A percentile compares a stretch with the other conserved stretches of the same genome.
Conservation (phyloP, 805 yeast species). For the Wickerhamomyces rabaulensis region DNA sequence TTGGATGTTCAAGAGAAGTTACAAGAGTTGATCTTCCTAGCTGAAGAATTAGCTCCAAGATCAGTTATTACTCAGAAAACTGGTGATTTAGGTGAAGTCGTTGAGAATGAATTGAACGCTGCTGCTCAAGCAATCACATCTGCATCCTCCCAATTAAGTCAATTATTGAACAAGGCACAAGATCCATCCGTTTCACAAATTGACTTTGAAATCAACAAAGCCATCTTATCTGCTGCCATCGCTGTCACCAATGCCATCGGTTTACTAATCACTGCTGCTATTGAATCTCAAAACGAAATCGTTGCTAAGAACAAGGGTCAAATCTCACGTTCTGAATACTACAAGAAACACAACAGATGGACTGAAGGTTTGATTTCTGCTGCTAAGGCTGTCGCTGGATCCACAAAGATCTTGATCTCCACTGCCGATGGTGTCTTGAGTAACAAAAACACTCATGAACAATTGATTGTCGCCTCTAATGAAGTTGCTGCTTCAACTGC, state of each 20-base stretch:
- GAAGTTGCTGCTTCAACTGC: constrained; percentile 92
- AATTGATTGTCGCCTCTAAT: constrained; percentile 83
- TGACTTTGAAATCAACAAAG: constrained; percentile 67
- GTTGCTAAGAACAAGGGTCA: constrained; percentile 66
- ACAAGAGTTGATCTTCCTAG: constrained; percentile 48
- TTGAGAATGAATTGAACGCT: constrained; percentile 65
- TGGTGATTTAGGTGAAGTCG: constrained; percentile 63
- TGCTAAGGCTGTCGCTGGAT: constrained; percentile 77
- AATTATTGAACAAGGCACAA: constrained; percentile 42
- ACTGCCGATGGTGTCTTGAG: constrained; percentile 83
- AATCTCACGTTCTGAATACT: constrained; percentile 64
- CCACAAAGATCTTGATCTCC: constrained; percentile 74
- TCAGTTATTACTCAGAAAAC: constrained; percentile 23
- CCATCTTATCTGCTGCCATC: constrained; percentile 71
- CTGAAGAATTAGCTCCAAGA: constrained; percentile 52
- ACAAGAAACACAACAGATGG: constrained; percentile 87
- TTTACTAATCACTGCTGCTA: constrained; percentile 65
- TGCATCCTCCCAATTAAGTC: constrained; percentile 57
- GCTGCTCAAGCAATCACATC: constrained; percentile 66
- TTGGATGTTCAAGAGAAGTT: constrained; percentile 67
- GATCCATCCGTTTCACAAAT: constrained; percentile 49
- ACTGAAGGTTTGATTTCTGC: constrained; percentile 91
- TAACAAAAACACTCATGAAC: constrained; percentile 64
- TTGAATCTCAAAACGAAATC: constrained; percentile 78
- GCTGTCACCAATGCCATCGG: constrained; percentile 78